These are phyloP conservation scores for Aspergillus coremiiformis DNA, from an alignment of 495 filamentous ascomycete genomes.

Conservation along the genomic window DNA sequence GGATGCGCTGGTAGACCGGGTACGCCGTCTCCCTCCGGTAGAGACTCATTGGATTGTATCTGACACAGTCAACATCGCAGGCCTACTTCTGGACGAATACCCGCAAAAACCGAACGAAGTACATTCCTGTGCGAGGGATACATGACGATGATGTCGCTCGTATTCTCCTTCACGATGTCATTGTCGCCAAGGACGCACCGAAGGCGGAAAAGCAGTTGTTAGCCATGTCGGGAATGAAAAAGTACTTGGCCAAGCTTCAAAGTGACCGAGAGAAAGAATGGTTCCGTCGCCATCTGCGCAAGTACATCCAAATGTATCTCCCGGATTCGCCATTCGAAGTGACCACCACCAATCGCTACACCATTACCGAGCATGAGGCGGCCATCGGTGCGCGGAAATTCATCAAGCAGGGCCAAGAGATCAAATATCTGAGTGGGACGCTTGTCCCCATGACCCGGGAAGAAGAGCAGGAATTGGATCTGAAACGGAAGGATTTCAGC, in stretches of 20 bases:
- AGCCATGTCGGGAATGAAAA: constrained; percentile 63
- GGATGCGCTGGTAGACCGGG: constrained; percentile 90
- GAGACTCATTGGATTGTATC: constrained; percentile 1
- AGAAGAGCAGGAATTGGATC: constrained; percentile 73
- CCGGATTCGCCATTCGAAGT: constrained; percentile 93
- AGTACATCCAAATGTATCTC: constrained; percentile 88
- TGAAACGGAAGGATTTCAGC: constrained; percentile 84
- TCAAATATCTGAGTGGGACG: constrained; percentile 86
- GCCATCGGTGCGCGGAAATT: constrained; percentile 72
- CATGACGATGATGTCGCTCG: constrained; percentile 70
- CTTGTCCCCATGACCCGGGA: constrained; percentile 83
- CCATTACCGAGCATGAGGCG: constrained; percentile 81
- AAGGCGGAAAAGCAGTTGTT: constrained; percentile 66
- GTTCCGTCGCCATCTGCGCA: constrained; percentile 77
- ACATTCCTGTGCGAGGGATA: constrained; percentile 73
- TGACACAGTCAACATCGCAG: constrained; percentile 40
- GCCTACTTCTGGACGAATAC: constrained; percentile 92
- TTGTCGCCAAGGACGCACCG: constrained; percentile 63
- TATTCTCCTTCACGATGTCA: constrained; percentile 68
- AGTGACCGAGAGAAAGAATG: constrained; percentile 78
- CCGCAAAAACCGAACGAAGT: constrained; percentile 86
- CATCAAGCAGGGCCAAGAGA: constrained; percentile 71
- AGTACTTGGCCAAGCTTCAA: constrained; percentile 56
- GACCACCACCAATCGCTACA: constrained; percentile 89
- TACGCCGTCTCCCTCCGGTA: constrained; percentile 39